Evolutionary conservation across 768 basidiomycete species (phyloP), one percentile per base, ranked within the genome.

Genomic region (Leccinum incarnatum): DNA sequence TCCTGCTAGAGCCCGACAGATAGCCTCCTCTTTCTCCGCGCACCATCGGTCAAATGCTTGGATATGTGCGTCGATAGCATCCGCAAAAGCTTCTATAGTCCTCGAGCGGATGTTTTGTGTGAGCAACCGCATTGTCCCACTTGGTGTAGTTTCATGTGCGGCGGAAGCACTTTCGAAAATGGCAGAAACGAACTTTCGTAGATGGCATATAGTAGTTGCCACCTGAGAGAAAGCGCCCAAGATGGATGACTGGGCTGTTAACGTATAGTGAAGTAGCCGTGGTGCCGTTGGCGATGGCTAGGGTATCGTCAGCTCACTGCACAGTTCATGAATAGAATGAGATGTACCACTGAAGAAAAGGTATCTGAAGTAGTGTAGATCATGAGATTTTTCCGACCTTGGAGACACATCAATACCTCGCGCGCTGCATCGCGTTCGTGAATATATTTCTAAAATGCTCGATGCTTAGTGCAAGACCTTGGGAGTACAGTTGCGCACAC

Each of bases 61-160:
- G 4, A 91, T 73, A 56, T 89, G 83, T 21, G 74, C 63, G 59
- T 85, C 83, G 49, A 93, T 74, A 0, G 89, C 90, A 56, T 92
- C 89, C 1, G 88, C 83, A 67, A 92, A 92, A 0, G 92, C 92
- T 69, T 93, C 89, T n/a, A 90, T 72, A 0, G 89, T 91, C 32
- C 80, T 81, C 10, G 85, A 83, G 10, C 63, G 49, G 56, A 60
- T 60, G 51, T 48, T 64, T 32, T 68, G 67, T 32, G 65, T 62
- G 30, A 74, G 60, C 49, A 75, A 53, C 40, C 53, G 64, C 49
- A 36, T 56, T 9, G 65, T 61, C 25, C 60, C 69, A 4, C 63
- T 71, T 29, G 72, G 59, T 9, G 65, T 60, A 7, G 58, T 68
- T 68, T 62, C 57, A 15, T 61, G 58, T 37, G 51, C 32, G 1